Evolutionary conservation across 208 protist species (phyloP), one percentile per base, ranked within the genome.

Genomic region (Wallacemonas sp.): DNA sequence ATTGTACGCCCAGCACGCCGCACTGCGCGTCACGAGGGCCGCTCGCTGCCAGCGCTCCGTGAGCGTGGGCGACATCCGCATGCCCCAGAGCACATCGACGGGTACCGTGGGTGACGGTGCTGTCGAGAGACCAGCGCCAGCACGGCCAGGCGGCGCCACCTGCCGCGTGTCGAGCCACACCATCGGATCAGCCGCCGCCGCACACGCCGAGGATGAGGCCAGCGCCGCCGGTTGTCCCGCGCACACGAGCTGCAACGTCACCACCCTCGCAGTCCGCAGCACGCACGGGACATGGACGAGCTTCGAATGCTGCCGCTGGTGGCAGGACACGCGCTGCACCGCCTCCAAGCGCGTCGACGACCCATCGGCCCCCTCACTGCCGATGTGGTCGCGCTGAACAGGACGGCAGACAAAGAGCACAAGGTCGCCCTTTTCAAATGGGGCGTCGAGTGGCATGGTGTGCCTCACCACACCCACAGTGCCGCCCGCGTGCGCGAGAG

Each of bases 391-490:
- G 20, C 23, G n/a, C n/a, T 22, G 14, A 28, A 39, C 20, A 45
- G 57, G 50, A 11, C 31, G 74, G 8, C 54, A 29, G 2, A 57
- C 49, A 63, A 89, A 86, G n/a, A 82, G 48, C 1, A 86, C 61
- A 3, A 89, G 49, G 50, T 89, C 83, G 11, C 83, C 83, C 0
- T 74, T 66, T 57, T 86, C 77, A 32, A 89, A 33, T 2, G 83
- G 74, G 0, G 77, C 70, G 1, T 38, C 38, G n/a, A 76, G 69
- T 7, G 83, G 79, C 77, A 86, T 57, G 16, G 69, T 74, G 18
- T 77, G 61, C 7, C 67, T 70, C 11, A 89, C 76, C 36, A 82
- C 57, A 1, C 77, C 83, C 61, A 77, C 77, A 38, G 67, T 63
- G 2, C 79, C 76, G n/a, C 83, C 79, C 25, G 33, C 52, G 57